Conservation (phyloP, 768 basidiomycete genomes). For the Krasilnikovozyma curviuscula region DNA sequence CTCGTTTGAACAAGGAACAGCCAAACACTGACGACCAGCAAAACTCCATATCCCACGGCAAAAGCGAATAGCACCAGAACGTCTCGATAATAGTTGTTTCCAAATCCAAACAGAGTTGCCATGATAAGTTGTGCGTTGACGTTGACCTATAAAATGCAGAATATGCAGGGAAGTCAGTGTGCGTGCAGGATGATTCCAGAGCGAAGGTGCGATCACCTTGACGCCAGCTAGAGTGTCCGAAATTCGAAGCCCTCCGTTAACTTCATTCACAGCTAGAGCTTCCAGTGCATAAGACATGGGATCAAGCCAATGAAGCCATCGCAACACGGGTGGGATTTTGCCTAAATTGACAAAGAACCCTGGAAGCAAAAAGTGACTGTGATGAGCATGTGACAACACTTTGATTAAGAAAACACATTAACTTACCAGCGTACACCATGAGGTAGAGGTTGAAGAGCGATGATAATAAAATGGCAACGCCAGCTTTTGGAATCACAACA, state of each 20-base stretch:
- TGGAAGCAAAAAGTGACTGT: conserved; percentile 40
- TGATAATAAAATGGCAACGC: conserved; percentile 74
- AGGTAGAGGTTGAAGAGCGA: conserved; percentile 33
- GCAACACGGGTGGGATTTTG: conserved; percentile 68
- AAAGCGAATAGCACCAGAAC: conserved; percentile 72
- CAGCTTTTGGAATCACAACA: conserved; percentile 61
- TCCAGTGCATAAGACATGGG: conserved; percentile 27
- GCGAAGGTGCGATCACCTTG: conserved; percentile 1
- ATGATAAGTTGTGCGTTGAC: conserved; percentile 70
- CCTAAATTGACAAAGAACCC: conserved; percentile 81
- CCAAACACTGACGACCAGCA: conserved; percentile 61
- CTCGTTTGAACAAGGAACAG: too few relatives aligned
- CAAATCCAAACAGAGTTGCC: conserved; percentile 79
- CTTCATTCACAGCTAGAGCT: conserved; percentile 78
- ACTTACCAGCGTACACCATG: conserved; percentile 28
- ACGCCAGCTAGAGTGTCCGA: conserved; percentile 16
- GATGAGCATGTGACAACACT: conserved; percentile 4
- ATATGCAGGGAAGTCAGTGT: conserved; percentile 69
- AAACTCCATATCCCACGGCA: conserved; percentile 54
- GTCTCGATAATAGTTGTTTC: conserved; percentile 70
- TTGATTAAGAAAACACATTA: background rate
- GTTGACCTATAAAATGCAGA: too few relatives aligned
- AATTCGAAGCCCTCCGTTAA: conserved; percentile 71
- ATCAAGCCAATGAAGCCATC: conserved; percentile 75
- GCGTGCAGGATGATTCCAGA: conserved; percentile 33